phyloP scores from a whole-genome alignment of 352 stramenopile genomes.

The Globisporangium paroecandrum region DNA sequence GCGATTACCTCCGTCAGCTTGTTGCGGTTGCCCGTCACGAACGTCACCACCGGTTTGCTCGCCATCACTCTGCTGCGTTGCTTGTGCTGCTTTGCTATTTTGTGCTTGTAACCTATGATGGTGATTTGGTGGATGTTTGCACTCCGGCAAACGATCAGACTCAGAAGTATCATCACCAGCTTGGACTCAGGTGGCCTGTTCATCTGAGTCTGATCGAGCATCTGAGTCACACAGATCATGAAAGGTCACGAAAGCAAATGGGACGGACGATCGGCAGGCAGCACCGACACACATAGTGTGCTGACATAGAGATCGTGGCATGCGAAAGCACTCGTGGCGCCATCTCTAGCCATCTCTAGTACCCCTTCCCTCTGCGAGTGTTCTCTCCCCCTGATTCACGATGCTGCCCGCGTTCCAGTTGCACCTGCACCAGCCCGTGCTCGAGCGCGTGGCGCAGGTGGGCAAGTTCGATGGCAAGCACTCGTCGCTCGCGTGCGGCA shows the following conservation, averaged over 20 bases:
- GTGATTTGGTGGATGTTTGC: neutral
- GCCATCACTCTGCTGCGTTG: conserved; percentile 11
- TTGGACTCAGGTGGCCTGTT: neutral
- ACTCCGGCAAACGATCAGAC: neutral
- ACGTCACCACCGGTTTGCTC: conserved; percentile 38
- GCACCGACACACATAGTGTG: too few relatives aligned
- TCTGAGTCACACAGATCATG: neutral
- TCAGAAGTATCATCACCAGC: neutral
- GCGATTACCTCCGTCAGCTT: conserved; percentile 80
- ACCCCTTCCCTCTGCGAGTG: neutral
- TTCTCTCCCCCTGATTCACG: too few relatives aligned
- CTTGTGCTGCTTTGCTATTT: neutral
- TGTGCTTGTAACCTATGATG: neutral
- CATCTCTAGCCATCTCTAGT: neutral
- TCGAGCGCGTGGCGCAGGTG: conserved; percentile 67
- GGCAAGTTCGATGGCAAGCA: conserved; percentile 83
- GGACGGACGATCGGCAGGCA: neutral
- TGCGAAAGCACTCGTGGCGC: too few relatives aligned
- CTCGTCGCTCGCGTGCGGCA: conserved; percentile 75
- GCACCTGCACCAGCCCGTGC: conserved; percentile 76
- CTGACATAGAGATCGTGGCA: neutral
- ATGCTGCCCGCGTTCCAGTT: conserved; percentile 84
- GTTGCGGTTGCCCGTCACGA: conserved; percentile 86
- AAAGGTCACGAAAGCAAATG: conserved; percentile 12
- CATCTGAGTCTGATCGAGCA: neutral